These are phyloP conservation scores for Citrullus amarus DNA, from an alignment of 306 rosid species.

Conservation along the genomic window DNA sequence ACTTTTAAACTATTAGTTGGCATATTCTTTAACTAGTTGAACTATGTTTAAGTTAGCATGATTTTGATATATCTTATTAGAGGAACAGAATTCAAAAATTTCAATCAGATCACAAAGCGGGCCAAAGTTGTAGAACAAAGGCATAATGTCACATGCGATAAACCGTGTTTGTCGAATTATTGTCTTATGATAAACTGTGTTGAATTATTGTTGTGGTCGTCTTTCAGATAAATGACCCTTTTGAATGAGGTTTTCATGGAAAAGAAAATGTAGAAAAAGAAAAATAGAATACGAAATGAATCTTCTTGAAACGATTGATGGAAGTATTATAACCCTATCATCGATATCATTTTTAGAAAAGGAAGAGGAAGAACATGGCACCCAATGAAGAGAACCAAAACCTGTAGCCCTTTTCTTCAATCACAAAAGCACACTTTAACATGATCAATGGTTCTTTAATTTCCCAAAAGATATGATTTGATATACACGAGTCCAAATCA, in stretches of 20 bases:
- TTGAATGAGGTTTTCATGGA: background rate
- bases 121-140: background rate
- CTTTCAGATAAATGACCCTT: background rate
- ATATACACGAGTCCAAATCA: background rate
- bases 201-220: background rate
- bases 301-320: background rate
- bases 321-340: background rate
- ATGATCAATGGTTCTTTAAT: background rate
- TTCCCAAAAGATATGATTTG: constrained; percentile 1
- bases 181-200: background rate
- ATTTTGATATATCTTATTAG: background rate
- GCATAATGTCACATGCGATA: background rate
- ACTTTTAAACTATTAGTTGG: background rate
- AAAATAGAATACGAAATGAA: background rate
- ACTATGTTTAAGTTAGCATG: background rate
- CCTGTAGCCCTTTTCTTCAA: background rate
- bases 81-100: background rate
- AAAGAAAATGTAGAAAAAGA: background rate
- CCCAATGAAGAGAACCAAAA: background rate
- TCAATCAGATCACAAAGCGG: background rate
- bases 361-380: constrained; percentile 5
- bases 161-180: background rate
- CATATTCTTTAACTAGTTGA: too few relatives aligned
- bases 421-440: constrained; percentile 1
- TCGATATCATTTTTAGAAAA: background rate